Evolutionary conservation across 1,284 basidiomycete species (phyloP).

Genomic region (Leccinum griseonigrum): DNA sequence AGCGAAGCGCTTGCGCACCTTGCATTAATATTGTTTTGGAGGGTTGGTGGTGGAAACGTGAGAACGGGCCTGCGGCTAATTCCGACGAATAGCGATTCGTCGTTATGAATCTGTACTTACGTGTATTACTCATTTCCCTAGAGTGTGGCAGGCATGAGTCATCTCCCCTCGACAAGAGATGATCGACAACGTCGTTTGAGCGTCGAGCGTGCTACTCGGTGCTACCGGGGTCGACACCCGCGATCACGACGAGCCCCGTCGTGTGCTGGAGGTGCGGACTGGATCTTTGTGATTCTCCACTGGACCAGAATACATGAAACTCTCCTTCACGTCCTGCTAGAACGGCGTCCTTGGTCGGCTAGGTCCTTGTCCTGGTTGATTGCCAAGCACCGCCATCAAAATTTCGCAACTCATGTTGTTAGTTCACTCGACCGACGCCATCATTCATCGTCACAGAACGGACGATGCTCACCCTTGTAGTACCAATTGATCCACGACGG

Average conservation of each 20-base stretch:
- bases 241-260: neutral
- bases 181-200: neutral
- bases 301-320: neutral
- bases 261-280: neutral
- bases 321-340: neutral
- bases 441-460: neutral
- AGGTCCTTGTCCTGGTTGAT: neutral
- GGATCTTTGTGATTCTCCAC: neutral
- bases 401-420: neutral
- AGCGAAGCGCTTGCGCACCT: too few species aligned
- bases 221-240: neutral
- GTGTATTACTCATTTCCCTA: neutral
- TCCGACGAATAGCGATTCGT: neutral
- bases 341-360: neutral
- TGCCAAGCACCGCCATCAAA: neutral
- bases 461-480: neutral
- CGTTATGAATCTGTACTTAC: neutral
- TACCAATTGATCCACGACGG: neutral
- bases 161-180: neutral
- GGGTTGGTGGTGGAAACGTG: too few species aligned
- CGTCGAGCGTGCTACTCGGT: neutral
- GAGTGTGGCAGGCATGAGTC: neutral
- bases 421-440: neutral
- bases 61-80: too few species aligned
- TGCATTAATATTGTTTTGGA: too few species aligned